phyloP scores from a whole-genome alignment of 2,329 filamentous ascomycete species.

The Colletotrichum plurivorum region DNA sequence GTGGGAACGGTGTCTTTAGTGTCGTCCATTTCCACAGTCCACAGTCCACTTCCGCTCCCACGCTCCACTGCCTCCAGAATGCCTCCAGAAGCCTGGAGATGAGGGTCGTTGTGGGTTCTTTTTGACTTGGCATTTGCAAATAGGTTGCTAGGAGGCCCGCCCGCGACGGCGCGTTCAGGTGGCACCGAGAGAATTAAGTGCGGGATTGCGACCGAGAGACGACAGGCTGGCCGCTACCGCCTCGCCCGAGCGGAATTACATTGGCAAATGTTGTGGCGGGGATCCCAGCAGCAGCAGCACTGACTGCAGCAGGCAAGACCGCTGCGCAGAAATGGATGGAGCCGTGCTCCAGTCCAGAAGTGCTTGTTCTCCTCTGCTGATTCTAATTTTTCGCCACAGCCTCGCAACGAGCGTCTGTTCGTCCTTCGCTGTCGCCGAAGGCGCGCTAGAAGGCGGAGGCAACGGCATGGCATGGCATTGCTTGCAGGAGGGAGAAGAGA shows the following conservation, averaged over 20 bases:
- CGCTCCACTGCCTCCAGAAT: conserved; percentile 34
- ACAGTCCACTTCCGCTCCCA: conserved; percentile 20
- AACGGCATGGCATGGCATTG: conserved; percentile 9
- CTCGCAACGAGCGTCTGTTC: conserved; percentile 37
- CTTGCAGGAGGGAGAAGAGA: conserved; percentile 14
- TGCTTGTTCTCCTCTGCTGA: conserved; percentile 2
- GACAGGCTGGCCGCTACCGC: conserved; percentile 27
- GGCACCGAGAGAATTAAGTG: conserved; percentile 18
- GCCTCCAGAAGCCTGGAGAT: conserved; percentile 37
- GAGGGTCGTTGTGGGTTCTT: conserved; percentile 16
- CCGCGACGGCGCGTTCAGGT: conserved; percentile 25
- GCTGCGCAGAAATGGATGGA: conserved; percentile 35
- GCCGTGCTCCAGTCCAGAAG: neutral
- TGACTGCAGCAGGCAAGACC: conserved; percentile 8
- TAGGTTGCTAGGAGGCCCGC: conserved; percentile 32
- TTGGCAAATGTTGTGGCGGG: conserved; percentile 20
- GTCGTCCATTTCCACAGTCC: neutral
- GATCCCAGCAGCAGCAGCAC: conserved; percentile 7
- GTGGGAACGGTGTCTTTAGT: neutral
- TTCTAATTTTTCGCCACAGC: conserved; percentile 36
- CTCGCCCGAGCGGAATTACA: conserved; percentile 23
- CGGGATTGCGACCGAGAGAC: conserved; percentile 2
- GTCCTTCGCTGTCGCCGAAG: conserved; percentile 34
- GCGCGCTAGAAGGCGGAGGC: conserved; percentile 9
- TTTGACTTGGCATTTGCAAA: conserved; percentile 37